A percentile compares a stretch with the other conserved stretches of the same genome.
Evolutionary conservation across 75 land plant species (phyloP).

Genomic region (Larix kaempferi): DNA sequence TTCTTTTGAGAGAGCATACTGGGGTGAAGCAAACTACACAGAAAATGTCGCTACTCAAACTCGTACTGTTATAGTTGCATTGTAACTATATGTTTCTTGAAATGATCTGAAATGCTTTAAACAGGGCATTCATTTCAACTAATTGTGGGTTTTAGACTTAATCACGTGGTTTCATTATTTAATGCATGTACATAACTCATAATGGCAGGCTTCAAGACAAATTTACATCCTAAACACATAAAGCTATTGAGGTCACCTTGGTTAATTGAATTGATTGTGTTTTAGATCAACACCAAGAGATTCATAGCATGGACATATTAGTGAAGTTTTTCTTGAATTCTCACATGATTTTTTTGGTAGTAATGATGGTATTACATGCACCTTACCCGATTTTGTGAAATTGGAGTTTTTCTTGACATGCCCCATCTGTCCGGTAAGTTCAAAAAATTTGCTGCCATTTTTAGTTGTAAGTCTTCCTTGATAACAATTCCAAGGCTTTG

Average conservation of each 20-base stretch:
- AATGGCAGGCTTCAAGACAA: constrained; percentile 61
- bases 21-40: constrained; percentile 57
- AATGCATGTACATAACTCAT: constrained; percentile 66
- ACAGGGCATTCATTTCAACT: no score
- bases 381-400: neutral
- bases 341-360: constrained; percentile 21
- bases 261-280: constrained; percentile 74
- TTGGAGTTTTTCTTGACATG: neutral
- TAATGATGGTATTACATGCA: neutral
- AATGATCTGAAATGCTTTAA: no score
- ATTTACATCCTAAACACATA: constrained; percentile 49
- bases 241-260: constrained; percentile 82
- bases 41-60: neutral
- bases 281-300: constrained; percentile 52
- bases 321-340: constrained; percentile 19
- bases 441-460: neutral
- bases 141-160: no score
- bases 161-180: no score
- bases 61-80: no score
- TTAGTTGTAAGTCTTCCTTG: neutral
- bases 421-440: neutral
- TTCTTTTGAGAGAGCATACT: constrained; percentile 76
- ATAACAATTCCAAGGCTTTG: neutral
- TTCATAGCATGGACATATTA: constrained; percentile 16
- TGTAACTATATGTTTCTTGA: no score